A percentile compares a stretch with the other conserved stretches of the same genome.
phyloP scores from a whole-genome alignment of 306 rosid genomes.

The Crotalaria pallida region DNA sequence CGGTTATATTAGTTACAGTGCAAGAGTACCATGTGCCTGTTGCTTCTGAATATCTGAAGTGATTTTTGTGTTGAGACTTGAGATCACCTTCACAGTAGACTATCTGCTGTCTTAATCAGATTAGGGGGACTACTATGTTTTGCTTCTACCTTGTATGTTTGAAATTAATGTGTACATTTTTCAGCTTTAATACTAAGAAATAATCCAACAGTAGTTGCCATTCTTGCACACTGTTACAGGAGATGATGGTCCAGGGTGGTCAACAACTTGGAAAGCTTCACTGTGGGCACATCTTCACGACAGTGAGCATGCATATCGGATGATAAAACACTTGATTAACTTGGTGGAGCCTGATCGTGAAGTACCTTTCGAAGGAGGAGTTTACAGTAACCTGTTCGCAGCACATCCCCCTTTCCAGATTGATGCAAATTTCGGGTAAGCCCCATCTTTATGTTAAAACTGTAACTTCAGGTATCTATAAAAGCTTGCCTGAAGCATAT shows the following conservation, averaged over 20 bases:
- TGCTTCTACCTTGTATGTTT: background rate
- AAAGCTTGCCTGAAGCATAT: background rate
- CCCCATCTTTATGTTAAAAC: background rate
- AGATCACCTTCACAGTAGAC: background rate
- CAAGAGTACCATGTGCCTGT: background rate
- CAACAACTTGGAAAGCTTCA: constrained; percentile 80
- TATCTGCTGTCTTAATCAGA: background rate
- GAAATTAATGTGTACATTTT: background rate
- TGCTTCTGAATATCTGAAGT: background rate
- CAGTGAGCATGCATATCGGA: constrained; percentile 81
- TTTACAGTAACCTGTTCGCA: constrained; percentile 85
- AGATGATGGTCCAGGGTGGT: constrained; percentile 98
- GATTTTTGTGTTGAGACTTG: background rate
- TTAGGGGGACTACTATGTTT: background rate
- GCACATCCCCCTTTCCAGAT: constrained; percentile 95
- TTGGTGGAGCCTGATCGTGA: constrained; percentile 85
- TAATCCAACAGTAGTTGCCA: background rate
- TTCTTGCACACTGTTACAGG: constrained; percentile 43
- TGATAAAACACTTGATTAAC: constrained; percentile 79
- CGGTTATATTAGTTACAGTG: background rate
- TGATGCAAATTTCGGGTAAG: constrained; percentile 91
- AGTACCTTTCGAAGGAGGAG: constrained; percentile 69
- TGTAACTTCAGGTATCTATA: background rate
- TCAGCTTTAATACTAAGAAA: background rate
- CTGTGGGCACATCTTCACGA: constrained; percentile 83